A percentile compares a stretch with the other conserved stretches of the same genome.
These are phyloP conservation scores for Exophiala viscosa DNA, from an alignment of 2,329 filamentous ascomycete genomes.

Conservation along the genomic window DNA sequence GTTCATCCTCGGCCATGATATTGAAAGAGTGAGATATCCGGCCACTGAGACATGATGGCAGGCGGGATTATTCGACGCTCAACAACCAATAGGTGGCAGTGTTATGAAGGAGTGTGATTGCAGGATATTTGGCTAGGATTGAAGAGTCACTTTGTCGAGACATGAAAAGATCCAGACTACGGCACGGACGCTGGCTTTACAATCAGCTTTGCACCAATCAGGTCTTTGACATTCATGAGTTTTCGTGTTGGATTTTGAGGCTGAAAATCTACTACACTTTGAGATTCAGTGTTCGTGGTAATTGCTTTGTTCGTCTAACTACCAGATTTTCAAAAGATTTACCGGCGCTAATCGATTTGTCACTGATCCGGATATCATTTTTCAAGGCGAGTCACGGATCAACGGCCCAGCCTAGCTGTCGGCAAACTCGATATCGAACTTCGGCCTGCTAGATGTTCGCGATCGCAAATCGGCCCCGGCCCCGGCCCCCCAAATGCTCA, in stretches of 20 bases:
- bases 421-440: slow-evolving; percentile 7
- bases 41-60: not conserved
- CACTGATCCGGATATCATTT: slow-evolving; percentile 15
- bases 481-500: slow-evolving; percentile 14
- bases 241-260: not conserved
- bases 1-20: slow-evolving; percentile 17
- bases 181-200: too few species aligned
- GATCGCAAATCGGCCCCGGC: slow-evolving; percentile 9
- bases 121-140: not conserved
- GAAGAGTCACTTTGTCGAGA: not conserved
- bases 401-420: slow-evolving; percentile 18
- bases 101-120: not conserved
- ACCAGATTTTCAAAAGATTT: slow-evolving; percentile 20
- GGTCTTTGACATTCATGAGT: not conserved
- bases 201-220: not conserved
- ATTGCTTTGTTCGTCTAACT: slow-evolving; percentile 24
- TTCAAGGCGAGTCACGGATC: slow-evolving; percentile 18
- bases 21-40: not conserved
- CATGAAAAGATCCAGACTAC: too few species aligned
- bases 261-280: not conserved
- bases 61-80: not conserved
- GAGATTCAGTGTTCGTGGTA: not conserved
- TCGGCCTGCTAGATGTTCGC: slow-evolving; percentile 18
- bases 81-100: too few species aligned
- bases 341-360: slow-evolving; percentile 14